Base-by-base conservation (phyloP, 2,329 filamentous ascomycete species). In the Podosphaera fusca region DNA sequence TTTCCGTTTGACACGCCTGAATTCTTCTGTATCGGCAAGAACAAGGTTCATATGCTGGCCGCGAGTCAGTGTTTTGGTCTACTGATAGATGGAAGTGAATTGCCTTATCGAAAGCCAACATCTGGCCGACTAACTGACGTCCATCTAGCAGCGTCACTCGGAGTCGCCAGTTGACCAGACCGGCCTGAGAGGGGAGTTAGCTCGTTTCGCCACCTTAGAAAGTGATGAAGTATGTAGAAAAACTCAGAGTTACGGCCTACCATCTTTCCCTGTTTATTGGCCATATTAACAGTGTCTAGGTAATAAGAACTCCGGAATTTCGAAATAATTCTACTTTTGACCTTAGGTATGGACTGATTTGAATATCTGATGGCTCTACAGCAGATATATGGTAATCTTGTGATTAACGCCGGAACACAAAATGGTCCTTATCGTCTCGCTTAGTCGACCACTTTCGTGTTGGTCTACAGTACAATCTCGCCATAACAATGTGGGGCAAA, bases 221-320 rank as follows among this genome's bases (percentile, higher is more conserved):
- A 66, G 66, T 69, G 71, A 69, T 14, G 69, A 69, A 76, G 85
- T 74, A 84, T 81, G 75, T 72, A 65, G 56, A 61, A 58, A 64
- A 65, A 66, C 64, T 66, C 64, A 61, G 60, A 60, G 60, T 61
- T 62, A 57, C 59, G 59, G 82, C 87, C 78, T 76, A 96, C 92
- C 92, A 98, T 96, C 79, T 98, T 96, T 74, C 92, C 92, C 74
- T 95, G 89, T 73, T 95, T 94, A 79, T 95, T 90, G 69, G 82
- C 80, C 81, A 82, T 83, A 64, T 71, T 81, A 69, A 61, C 64
- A 38, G 21, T 21, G 21, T 21, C 21, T 21, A 21, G 21, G 21
- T 21, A 21, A 21, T 21, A 21, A 21, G 21, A 21, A 21, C 21
- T 21, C 21, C 21, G 21, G 21, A 21, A 21, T 21, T 21, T 21